Percentiles rank a stretch among this genome's conserved stretches.
phyloP scores from a whole-genome alignment of 257 asterid genomes.

The Plantago elongata region DNA sequence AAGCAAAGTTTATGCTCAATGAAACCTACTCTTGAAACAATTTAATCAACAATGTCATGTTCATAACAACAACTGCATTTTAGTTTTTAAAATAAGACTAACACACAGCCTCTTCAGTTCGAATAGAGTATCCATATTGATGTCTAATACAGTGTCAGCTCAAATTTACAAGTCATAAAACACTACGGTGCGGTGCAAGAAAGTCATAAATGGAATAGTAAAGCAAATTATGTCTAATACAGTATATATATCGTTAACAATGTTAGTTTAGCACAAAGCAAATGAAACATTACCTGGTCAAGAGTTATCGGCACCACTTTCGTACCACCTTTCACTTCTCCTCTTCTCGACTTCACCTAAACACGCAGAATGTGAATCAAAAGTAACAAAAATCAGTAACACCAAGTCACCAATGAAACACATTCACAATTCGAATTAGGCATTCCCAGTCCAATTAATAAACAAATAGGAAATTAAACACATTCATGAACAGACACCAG shows the following conservation, averaged over 20 bases:
- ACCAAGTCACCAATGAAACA: background rate
- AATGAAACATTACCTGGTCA: slow-evolving; percentile 57
- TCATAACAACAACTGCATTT: background rate
- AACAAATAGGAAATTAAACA: background rate
- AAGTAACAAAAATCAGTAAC: background rate
- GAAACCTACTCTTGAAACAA: background rate
- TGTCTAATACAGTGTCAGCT: background rate
- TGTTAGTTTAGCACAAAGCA: background rate
- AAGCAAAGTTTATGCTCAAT: slow-evolving; percentile 8
- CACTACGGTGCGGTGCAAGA: too few species aligned
- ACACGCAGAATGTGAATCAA: background rate
- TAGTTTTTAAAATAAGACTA: too few species aligned
- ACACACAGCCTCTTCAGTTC: background rate
- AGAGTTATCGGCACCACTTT: slow-evolving; percentile 91
- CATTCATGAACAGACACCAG: background rate
- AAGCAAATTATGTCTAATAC: too few species aligned
- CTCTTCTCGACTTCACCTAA: slow-evolving; percentile 65
- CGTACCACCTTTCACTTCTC: slow-evolving; percentile 73
- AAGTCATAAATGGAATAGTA: too few species aligned
- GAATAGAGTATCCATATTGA: background rate
- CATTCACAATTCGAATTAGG: too few species aligned
- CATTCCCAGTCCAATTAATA: too few species aligned
- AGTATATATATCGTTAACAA: too few species aligned
- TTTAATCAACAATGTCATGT: slow-evolving; percentile 1
- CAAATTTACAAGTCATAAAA: too few species aligned